phyloP scores from a whole-genome alignment of 805 yeast species.

The Deakozyma indianensis region DNA sequence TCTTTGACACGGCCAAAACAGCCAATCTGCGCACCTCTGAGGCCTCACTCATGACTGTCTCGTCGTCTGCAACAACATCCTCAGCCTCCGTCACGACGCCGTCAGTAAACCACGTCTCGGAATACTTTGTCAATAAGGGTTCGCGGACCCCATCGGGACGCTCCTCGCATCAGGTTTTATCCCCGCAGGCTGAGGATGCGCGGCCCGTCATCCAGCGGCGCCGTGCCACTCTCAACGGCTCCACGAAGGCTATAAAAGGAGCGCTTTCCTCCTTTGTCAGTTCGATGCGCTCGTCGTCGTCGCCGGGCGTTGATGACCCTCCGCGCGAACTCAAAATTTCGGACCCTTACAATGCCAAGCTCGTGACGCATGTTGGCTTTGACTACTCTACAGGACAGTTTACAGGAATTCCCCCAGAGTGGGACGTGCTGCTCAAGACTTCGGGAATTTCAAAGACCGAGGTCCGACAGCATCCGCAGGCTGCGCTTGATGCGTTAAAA shows the following conservation, averaged over 20 bases:
- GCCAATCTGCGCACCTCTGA: not conserved
- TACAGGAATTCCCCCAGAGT: slow-evolving; percentile 84
- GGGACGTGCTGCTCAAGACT: slow-evolving; percentile 74
- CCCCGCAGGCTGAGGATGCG: not conserved
- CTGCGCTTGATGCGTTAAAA: slow-evolving; percentile 81
- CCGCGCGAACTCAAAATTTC: slow-evolving; percentile 39
- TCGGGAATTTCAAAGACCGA: slow-evolving; percentile 81
- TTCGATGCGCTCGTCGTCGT: slow-evolving; percentile 1
- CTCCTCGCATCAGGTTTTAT: not conserved
- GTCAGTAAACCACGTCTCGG: not conserved
- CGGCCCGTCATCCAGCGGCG: not conserved
- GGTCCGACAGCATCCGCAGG: slow-evolving; percentile 86
- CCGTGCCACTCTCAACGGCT: slow-evolving; percentile 2
- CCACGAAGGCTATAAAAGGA: not conserved
- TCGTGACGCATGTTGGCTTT: slow-evolving; percentile 89
- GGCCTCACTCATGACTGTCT: not conserved
- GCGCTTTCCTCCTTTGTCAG: not conserved
- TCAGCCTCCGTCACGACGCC: not conserved
- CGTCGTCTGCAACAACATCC: not conserved
- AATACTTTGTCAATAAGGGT: not conserved
- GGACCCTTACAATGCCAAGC: slow-evolving; percentile 84
- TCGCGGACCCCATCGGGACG: not conserved
- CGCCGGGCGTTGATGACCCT: not conserved
- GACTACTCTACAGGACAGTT: slow-evolving; percentile 74
- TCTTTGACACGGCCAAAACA: not conserved